Evolutionary conservation across 2,329 filamentous ascomycete genomes (phyloP), one percentile per base, ranked within the genome.

Genomic region (Dothiorella sarmentorum): DNA sequence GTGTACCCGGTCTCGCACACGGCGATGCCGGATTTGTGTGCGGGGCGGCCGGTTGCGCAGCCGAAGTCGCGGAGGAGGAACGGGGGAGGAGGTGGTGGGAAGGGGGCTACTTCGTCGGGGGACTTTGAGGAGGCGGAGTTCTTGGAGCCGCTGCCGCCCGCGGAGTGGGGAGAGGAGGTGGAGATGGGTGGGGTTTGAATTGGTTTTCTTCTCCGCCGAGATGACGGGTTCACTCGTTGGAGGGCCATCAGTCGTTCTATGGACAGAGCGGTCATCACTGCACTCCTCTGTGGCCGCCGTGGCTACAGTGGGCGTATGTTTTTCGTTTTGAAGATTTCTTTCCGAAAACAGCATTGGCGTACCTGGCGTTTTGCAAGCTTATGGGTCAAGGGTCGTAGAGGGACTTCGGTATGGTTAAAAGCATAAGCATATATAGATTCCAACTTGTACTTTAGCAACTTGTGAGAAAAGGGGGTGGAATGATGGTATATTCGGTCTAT

Each of bases 121-220:
- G 86, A 90, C 68, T 90, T 90, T 69, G 85, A 82, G 59, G 88
- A 91, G 60, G 87, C 87, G 0, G 78, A 82, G 0, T 91, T 91
- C 49, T 59, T 78, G 62, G 63, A 62, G 60, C 70, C 70, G 24
- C 67, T 65, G n/a, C 20, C 17, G 3, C 67, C 66, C 64, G 66
- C 67, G 4, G 64, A 37, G 7, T 17, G 35, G n/a, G 60, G 9
- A 35, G 61, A 10, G 5, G 71, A 73, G 55, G 64, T 73, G 7
- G 65, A 65, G 17, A 73, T 73, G 71, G 63, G 68, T 15, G 70
- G 68, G n/a, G 61, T 71, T 7, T 73, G 26, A 56, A n/a, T n/a
- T n/a, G n/a, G n/a, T n/a, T n/a, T n/a, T n/a, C n/a, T n/a, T n/a
- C n/a, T n/a, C n/a, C n/a, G n/a, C n/a, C n/a, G n/a, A n/a, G n/a